A percentile compares a stretch with the other conserved stretches of the same genome.
Evolutionary conservation across 768 basidiomycete genomes (phyloP).

Genomic region (Tricholoma bakamatsutake): DNA sequence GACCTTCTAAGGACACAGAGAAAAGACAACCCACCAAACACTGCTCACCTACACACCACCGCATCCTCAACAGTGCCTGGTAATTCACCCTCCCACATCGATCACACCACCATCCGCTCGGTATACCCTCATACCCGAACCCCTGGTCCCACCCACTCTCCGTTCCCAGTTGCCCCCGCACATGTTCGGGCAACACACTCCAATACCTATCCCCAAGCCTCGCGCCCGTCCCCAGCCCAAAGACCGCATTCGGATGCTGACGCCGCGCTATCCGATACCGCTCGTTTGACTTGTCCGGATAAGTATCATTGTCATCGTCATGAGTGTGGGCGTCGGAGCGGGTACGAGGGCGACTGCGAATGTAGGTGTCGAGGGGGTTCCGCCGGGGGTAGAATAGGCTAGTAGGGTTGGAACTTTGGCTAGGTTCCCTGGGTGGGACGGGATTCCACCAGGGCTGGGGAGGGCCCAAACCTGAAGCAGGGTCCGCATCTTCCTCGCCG

Average conservation of each 20-base stretch:
- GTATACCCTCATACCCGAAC: constrained; percentile 27
- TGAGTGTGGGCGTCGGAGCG: background rate
- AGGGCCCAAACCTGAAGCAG: constrained; percentile 1
- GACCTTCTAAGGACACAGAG: background rate
- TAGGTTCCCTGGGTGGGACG: background rate
- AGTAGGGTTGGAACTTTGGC: background rate
- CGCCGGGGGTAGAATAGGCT: background rate
- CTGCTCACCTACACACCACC: constrained; percentile 33
- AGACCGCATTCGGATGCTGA: constrained; percentile 16
- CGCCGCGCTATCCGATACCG: constrained; percentile 16
- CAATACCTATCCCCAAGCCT: background rate
- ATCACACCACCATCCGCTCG: constrained; percentile 43
- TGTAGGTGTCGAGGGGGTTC: background rate
- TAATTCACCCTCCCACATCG: constrained; percentile 45
- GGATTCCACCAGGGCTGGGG: constrained; percentile 24
- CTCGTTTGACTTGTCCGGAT: constrained; percentile 15
- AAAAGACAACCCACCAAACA: constrained; percentile 30
- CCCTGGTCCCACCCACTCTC: constrained; percentile 12
- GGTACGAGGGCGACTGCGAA: background rate
- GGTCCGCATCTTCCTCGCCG: constrained; percentile 35
- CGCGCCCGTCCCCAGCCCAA: background rate
- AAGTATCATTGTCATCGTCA: background rate
- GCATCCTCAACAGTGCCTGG: constrained; percentile 39
- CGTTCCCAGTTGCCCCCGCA: constrained; percentile 12
- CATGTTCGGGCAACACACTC: background rate